Evolutionary conservation across 805 yeast species (phyloP), one percentile per base, ranked within the genome.

Genomic region (Allodekkera sacchari): DNA sequence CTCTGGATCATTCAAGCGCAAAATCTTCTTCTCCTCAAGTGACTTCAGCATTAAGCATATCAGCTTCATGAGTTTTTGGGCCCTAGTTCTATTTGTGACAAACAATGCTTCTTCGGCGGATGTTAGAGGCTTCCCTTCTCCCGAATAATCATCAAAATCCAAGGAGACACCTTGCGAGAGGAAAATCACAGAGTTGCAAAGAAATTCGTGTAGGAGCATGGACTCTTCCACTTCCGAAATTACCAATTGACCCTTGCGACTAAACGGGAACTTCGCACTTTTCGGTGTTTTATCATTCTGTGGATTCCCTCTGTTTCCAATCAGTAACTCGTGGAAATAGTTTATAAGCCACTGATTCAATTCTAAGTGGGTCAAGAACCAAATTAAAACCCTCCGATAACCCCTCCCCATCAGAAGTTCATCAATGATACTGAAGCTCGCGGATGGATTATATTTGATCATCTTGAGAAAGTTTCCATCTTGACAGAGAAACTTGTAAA

Each of bases 381-480:
- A 77, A 26, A 81, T 74, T 10, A 79, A 47, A 0, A 71, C 71
- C 19, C 84, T 53, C 43, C 88, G 64, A 42, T 64, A 68, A 0
- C 85, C 85, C 34, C 60, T 57, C 31, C 76, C 70, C 83, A 80
- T 78, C 33, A 81, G 57, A 63, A 82, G 57, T 52, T 82, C 89
- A 52, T 79, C 87, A 48, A 79, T 57, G 32, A 79, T 57, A 12
- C 68, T 59, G 48, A 73, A 68, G 0, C 77, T 68, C 3, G 75
- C 55, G 8, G 63, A 57, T 5, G 73, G 72, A 46, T 78, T 76
- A 34, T 59, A 55, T 16, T 61, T 62, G 13, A 78, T 44, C 48
- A 52, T 42, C 24, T 66, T 59, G 39, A 73, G 79, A 48, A 78
- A 74, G 2, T 61, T 58, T 52, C 47, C 48, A 34, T 58, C 63